Evolutionary conservation across 805 yeast genomes (phyloP).

Genomic region (Torulaspora franciscae): DNA sequence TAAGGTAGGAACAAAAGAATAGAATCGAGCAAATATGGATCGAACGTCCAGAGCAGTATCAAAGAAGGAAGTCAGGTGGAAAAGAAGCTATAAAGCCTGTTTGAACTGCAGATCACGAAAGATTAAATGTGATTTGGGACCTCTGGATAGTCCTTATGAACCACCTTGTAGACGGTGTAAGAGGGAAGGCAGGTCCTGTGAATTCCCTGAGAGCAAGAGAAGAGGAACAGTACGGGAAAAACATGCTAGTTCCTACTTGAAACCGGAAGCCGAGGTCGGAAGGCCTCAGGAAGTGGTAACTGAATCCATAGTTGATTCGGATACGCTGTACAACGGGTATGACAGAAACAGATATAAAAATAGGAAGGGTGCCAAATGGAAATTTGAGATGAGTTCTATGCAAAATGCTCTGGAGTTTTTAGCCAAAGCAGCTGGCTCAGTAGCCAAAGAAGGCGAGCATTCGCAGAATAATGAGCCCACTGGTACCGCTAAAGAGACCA

Average conservation of each 20-base stretch:
- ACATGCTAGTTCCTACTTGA: neutral
- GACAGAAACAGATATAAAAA: too few species aligned
- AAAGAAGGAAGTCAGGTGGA: slow-evolving; percentile 36
- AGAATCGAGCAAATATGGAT: neutral
- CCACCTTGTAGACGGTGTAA: slow-evolving; percentile 85
- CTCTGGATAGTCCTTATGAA: slow-evolving; percentile 60
- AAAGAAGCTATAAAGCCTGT: slow-evolving; percentile 77
- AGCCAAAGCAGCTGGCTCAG: slow-evolving; percentile 75
- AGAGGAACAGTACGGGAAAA: neutral
- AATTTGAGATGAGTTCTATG: slow-evolving; percentile 35
- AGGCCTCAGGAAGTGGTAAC: neutral
- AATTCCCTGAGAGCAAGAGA: slow-evolving; percentile 43
- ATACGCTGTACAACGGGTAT: neutral
- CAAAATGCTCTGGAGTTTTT: slow-evolving; percentile 64
- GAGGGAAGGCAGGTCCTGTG: slow-evolving; percentile 78
- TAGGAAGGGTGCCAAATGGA: slow-evolving; percentile 18
- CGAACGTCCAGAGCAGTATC: neutral
- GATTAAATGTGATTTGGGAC: slow-evolving; percentile 81
- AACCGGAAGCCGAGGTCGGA: neutral
- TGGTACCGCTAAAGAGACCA: neutral
- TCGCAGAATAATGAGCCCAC: neutral
- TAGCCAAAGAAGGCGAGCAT: slow-evolving; percentile 52
- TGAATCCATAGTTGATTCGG: neutral
- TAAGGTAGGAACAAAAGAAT: neutral
- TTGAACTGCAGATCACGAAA: slow-evolving; percentile 78